Percentiles rank a stretch among this genome's conserved stretches.
These are phyloP conservation scores for Fusarium nematophilum DNA, from an alignment of 2,329 filamentous ascomycete species.

Conservation along the genomic window DNA sequence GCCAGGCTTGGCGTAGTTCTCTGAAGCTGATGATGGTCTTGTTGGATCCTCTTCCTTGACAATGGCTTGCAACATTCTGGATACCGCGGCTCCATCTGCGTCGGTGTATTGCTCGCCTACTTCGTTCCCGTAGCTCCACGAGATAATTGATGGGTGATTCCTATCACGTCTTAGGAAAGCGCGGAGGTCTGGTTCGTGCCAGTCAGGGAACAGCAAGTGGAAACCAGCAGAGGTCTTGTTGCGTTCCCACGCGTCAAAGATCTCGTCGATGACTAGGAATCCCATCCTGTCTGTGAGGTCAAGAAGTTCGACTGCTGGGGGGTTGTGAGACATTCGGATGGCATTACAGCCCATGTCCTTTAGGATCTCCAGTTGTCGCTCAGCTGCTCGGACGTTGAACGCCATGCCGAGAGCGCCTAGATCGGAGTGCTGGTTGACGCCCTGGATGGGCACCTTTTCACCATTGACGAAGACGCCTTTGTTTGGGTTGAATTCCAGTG, in stretches of 20 bases:
- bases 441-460: conserved; percentile 56
- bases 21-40: conserved; percentile 55
- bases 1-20: conserved; percentile 58
- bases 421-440: conserved; percentile 64
- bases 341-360: conserved; percentile 62
- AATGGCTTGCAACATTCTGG: conserved; percentile 54
- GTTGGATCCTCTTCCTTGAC: conserved; percentile 60
- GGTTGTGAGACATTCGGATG: conserved; percentile 64
- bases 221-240: conserved; percentile 61
- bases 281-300: conserved; percentile 62
- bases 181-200: conserved; percentile 64
- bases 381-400: conserved; percentile 60
- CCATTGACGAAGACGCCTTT: conserved; percentile 61
- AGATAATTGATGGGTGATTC: conserved; percentile 64
- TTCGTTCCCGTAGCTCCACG: conserved; percentile 67
- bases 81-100: conserved; percentile 46
- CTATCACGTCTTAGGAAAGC: conserved; percentile 64
- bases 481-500: conserved; percentile 52
- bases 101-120: conserved; percentile 58
- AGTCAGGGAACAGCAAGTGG: conserved; percentile 63
- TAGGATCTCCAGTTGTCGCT: conserved; percentile 62
- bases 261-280: conserved; percentile 64
- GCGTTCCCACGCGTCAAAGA: conserved; percentile 64
- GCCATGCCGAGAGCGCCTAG: conserved; percentile 62
- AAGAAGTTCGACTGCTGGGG: conserved; percentile 62